Evolutionary conservation across 1,284 basidiomycete genomes (phyloP), one percentile per base, ranked within the genome.

Genomic region (Erythrobasidium hasegawianum): DNA sequence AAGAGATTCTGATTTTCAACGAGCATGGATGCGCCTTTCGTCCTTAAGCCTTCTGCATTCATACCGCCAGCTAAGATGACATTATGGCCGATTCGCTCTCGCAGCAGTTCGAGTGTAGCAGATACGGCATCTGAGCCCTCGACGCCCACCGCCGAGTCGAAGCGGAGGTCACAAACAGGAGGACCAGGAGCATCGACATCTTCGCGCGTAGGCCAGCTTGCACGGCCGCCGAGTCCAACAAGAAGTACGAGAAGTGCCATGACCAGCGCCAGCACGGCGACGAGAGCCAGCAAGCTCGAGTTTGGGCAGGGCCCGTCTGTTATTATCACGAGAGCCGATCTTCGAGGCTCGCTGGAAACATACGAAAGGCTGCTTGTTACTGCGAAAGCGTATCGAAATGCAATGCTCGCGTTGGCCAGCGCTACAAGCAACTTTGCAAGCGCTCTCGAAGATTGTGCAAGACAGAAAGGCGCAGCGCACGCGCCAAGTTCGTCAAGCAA

Each of bases 371-470:
- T 69, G 18, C 59, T 96, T 79, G 83, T 79, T 69, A 83, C 86
- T 52, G 89, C 88, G 70, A 87, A 90, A 57, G 84, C 83, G 60
- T 97, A 95, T 80, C 89, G 93, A 55, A 81, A 86, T 40, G 88
- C 90, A 27, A 82, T 97, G 71, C 79, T 92, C 64, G 83, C 85
- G 54, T 87, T 97, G 84, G 89, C 90, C 13, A 85, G 84, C 68
- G 90, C 87, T 10, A 91, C 90, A 3, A 89, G 90, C 45, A 83
- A 84, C 2, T 89, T 97, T 71, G 94, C 92, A 24, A 85, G 88
- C 75, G 88, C 90, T 18, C 83, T 94, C 83, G 86, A 89, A 77
- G 81, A 82, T 54, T 92, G 90, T 71, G 85, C 92, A 59, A 83
- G 85, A 88, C 68, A 67, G 54, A 69, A 69, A 39, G 68, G 68